A percentile compares a stretch with the other conserved stretches of the same genome.
Conservation (phyloP, 2,329 filamentous ascomycete genomes). For the Curvularia sp. region DNA sequence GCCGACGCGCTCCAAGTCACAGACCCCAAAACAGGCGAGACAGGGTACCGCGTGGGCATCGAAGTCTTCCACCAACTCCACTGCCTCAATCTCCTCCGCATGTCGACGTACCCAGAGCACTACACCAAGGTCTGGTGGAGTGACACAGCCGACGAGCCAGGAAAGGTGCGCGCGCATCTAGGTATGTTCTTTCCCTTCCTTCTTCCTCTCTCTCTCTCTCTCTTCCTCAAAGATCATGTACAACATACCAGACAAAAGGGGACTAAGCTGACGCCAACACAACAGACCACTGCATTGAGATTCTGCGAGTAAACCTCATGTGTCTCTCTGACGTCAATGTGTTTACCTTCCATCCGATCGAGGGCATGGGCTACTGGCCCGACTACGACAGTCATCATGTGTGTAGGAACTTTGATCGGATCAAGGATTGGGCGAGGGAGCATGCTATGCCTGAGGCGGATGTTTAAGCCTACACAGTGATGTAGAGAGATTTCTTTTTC, state of each 20-base stretch:
- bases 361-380: slow-evolving; percentile 37
- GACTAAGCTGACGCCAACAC: not conserved
- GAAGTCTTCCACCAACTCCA: slow-evolving; percentile 64
- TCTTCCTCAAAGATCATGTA: no score
- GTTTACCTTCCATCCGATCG: slow-evolving; percentile 41
- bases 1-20: slow-evolving; percentile 62
- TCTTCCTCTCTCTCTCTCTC: not conserved
- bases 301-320: slow-evolving; percentile 49
- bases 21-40: slow-evolving; percentile 63
- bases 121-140: slow-evolving; percentile 40
- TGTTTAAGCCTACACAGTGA: slow-evolving; percentile 13
- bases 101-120: slow-evolving; percentile 45
- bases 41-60: slow-evolving; percentile 66
- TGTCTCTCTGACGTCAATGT: slow-evolving; percentile 47
- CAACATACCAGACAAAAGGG: not conserved
- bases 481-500: no score
- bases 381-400: slow-evolving; percentile 46
- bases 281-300: slow-evolving; percentile 49
- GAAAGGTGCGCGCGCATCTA: slow-evolving; percentile 36
- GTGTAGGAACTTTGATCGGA: slow-evolving; percentile 45
- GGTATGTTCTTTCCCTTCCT: slow-evolving; percentile 21
- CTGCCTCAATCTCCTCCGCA: slow-evolving; percentile 48
- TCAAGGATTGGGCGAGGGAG: slow-evolving; percentile 44
- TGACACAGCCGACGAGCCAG: slow-evolving; percentile 41
- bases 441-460: slow-evolving; percentile 44